These are phyloP conservation scores for Aspergillus brunneoviolaceus DNA, from an alignment of 2,329 filamentous ascomycete genomes.

Conservation along the genomic window DNA sequence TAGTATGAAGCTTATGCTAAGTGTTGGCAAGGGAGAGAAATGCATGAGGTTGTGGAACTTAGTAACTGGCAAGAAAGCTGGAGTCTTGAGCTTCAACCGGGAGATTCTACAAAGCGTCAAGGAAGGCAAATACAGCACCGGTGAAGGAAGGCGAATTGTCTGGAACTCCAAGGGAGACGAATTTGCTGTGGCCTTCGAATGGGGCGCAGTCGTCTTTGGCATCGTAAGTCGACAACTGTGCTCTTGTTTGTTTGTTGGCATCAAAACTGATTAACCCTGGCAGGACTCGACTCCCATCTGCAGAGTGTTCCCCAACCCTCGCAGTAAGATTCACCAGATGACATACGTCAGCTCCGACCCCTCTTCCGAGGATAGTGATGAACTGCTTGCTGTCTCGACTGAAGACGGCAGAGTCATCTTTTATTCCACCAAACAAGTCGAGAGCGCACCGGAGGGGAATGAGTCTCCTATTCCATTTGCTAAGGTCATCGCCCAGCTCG, in stretches of 20 bases:
- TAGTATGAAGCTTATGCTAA: constrained; percentile 95
- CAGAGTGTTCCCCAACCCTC: constrained; percentile 64
- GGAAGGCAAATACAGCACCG: constrained; percentile 72
- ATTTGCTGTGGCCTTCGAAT: constrained; percentile 86
- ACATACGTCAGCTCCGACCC: constrained; percentile 59
- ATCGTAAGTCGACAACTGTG: constrained; percentile 52
- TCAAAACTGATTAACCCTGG: constrained; percentile 17
- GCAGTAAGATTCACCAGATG: constrained; percentile 81
- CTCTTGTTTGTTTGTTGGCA: background rate
- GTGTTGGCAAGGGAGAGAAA: constrained; percentile 82
- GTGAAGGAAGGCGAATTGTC: constrained; percentile 77
- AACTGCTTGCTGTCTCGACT: constrained; percentile 74
- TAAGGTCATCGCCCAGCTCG: constrained; percentile 68
- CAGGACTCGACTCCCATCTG: constrained; percentile 76
- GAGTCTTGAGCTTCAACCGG: constrained; percentile 80
- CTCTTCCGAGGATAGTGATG: constrained; percentile 48
- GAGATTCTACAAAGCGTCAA: constrained; percentile 72
- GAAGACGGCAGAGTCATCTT: constrained; percentile 88
- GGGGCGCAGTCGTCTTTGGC: constrained; percentile 79
- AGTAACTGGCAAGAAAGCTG: constrained; percentile 92
- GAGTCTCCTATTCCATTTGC: constrained; percentile 60
- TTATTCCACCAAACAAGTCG: constrained; percentile 63
- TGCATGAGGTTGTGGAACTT: constrained; percentile 96
- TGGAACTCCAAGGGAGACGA: constrained; percentile 79
- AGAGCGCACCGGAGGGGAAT: constrained; percentile 43